phyloP scores from a whole-genome alignment of 2,329 filamentous ascomycete genomes.

The Chaetomium olivaceum region DNA sequence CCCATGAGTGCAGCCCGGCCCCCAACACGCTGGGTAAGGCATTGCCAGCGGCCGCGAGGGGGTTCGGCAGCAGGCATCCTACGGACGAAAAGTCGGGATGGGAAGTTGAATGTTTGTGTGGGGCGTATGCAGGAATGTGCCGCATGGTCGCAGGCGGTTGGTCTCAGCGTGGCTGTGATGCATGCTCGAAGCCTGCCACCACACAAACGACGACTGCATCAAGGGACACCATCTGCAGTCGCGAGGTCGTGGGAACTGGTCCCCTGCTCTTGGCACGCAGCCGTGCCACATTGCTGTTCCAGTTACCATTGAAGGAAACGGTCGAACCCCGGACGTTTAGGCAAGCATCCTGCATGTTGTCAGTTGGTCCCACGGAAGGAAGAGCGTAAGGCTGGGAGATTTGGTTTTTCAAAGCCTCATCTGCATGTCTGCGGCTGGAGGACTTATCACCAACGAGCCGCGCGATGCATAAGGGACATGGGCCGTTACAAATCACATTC shows the following conservation, averaged over 20 bases:
- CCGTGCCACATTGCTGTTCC: not conserved
- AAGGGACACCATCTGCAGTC: not conserved
- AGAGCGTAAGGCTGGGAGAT: not conserved
- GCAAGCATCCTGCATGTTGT: not conserved
- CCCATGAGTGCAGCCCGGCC: not conserved
- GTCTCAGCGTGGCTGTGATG: not conserved
- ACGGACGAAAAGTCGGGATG: not conserved
- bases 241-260: not conserved
- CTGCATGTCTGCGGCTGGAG: not conserved
- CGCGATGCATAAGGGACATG: not conserved
- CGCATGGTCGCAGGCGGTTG: constrained; percentile 11
- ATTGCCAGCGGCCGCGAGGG: not conserved
- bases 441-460: not conserved
- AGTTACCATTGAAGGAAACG: not conserved
- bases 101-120: constrained; percentile 4
- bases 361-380: not conserved
- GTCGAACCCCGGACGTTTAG: not conserved
- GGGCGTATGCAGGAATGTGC: constrained; percentile 7
- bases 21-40: not conserved
- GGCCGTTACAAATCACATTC: not conserved
- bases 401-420: not conserved
- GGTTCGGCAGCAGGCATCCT: not conserved
- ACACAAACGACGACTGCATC: not conserved
- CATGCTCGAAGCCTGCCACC: not conserved
- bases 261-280: not conserved